phyloP scores from a whole-genome alignment of 108 stramenopile species.

The Stephanodiscus minutulus region DNA sequence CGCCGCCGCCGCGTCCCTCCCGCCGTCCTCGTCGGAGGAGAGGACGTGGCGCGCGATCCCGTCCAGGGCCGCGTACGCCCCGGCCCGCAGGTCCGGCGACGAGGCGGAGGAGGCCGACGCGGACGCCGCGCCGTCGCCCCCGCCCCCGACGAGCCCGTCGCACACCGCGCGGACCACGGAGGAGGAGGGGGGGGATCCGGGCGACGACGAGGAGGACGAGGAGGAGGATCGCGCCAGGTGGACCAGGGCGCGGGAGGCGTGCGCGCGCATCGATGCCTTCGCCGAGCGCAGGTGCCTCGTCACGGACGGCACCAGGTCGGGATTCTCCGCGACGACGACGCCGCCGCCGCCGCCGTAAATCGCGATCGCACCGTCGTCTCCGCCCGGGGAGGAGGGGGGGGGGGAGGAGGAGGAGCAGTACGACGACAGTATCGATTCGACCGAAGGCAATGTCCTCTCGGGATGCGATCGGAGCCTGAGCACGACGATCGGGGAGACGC shows the following conservation, averaged over 20 bases:
- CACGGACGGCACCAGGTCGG: conserved; percentile 22
- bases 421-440: conserved; percentile 9
- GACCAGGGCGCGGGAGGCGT: conserved; percentile 27
- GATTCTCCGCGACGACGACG: conserved; percentile 1
- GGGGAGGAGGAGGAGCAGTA: conserved; percentile 9
- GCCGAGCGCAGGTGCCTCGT: conserved; percentile 46
- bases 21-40: background rate
- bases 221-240: conserved; percentile 10
- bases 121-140: background rate
- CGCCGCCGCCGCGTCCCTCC: background rate
- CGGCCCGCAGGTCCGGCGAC: conserved; percentile 43
- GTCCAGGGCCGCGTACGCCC: conserved; percentile 48
- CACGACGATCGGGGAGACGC: conserved; percentile 28
- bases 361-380: background rate
- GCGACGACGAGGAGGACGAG: background rate
- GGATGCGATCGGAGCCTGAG: conserved; percentile 40
- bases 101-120: conserved; percentile 11
- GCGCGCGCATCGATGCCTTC: conserved; percentile 33
- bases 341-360: background rate
- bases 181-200: background rate
- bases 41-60: conserved; percentile 32
- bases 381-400: too few species aligned
- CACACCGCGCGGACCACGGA: conserved; percentile 17
- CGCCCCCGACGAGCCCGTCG: conserved; percentile 21
- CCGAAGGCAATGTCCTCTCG: conserved; percentile 23